Evolutionary conservation across 164 flowering plant species (phyloP).

Genomic region (Aristolochia californica): DNA sequence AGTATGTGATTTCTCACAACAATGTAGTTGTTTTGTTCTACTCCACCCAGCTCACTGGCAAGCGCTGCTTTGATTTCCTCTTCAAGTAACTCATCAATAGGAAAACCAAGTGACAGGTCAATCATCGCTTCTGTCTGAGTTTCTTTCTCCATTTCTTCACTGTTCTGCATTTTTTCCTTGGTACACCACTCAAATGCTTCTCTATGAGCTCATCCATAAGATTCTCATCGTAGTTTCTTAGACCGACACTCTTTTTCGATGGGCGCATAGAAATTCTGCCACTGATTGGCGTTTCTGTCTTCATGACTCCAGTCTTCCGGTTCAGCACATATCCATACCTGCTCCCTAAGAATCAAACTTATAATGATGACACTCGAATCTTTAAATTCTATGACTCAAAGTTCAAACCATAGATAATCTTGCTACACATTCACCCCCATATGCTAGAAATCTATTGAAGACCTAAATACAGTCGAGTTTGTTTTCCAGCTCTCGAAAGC

Average conservation of each 20-base stretch:
- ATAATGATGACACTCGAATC: no score
- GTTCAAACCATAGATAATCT: no score
- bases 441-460: no score
- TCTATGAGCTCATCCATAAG: constrained; percentile 76
- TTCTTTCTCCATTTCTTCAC: constrained; percentile 72
- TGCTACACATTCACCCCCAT: no score
- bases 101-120: constrained; percentile 79
- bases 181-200: constrained; percentile 47
- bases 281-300: constrained; percentile 32
- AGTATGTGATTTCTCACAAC: constrained; percentile 92
- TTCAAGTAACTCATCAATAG: constrained; percentile 67
- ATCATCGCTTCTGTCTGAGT: constrained; percentile 87
- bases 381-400: no score
- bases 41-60: constrained; percentile 66
- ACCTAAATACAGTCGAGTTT: no score
- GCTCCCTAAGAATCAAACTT: background rate
- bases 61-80: constrained; percentile 80
- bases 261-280: constrained; percentile 34
- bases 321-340: background rate
- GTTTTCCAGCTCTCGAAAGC: no score
- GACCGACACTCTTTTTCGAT: constrained; percentile 38
- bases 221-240: constrained; percentile 56
- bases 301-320: constrained; percentile 2
- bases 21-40: constrained; percentile 82
- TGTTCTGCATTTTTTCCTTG: constrained; percentile 46